Conservation (phyloP, 495 filamentous ascomycete genomes). For the Tuber microsphaerosporum region DNA sequence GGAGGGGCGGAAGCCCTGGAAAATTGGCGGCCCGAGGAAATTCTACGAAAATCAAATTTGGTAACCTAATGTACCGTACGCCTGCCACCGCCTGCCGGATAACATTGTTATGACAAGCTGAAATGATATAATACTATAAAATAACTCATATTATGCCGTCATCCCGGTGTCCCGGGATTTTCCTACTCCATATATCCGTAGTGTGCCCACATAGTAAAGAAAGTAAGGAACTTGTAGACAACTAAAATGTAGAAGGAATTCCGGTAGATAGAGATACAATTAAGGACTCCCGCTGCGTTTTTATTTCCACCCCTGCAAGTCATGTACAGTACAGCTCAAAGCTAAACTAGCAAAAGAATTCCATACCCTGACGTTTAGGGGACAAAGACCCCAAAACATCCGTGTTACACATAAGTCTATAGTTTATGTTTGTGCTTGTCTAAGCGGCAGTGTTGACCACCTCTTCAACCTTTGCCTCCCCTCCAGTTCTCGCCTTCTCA, state of each 20-base stretch:
- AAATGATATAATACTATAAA: background rate
- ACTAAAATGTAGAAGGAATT: background rate
- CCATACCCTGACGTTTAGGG: background rate
- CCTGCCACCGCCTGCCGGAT: background rate
- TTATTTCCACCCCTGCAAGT: background rate
- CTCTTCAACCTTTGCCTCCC: background rate
- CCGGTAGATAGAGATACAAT: background rate
- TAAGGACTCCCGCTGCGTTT: background rate
- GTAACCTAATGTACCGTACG: background rate
- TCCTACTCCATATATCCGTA: background rate
- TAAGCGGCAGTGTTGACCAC: background rate
- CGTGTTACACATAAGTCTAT: background rate
- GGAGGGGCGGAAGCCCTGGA: background rate
- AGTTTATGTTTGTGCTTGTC: background rate
- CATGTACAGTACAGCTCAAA: background rate
- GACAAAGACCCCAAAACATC: background rate
- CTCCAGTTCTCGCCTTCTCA: constrained; percentile 23
- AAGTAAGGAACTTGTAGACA: background rate
- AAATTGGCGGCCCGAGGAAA: background rate
- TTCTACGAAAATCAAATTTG: background rate
- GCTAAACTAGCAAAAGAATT: background rate
- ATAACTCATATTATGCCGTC: background rate
- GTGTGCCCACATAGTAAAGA: background rate
- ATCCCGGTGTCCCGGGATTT: background rate
- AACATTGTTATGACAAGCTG: background rate